Evolutionary conservation across 2,329 filamentous ascomycete genomes (phyloP).

Genomic region (Penicillium psychrosexuale): DNA sequence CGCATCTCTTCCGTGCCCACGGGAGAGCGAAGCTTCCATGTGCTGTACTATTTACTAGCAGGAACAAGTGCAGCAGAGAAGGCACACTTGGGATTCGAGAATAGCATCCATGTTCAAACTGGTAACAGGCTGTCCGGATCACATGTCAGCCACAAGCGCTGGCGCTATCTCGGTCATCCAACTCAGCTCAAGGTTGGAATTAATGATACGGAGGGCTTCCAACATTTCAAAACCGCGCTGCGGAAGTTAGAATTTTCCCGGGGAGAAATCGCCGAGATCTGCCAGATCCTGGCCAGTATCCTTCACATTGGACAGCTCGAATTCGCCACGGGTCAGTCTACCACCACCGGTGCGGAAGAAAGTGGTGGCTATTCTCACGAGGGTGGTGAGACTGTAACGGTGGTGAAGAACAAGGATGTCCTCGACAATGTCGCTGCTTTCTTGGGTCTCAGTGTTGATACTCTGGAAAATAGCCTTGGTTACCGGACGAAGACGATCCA

Average conservation of each 20-base stretch:
- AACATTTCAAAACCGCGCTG: constrained; percentile 94
- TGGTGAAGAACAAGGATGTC: constrained; percentile 90
- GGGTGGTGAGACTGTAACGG: constrained; percentile 78
- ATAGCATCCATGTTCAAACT: constrained; percentile 38
- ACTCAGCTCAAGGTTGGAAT: constrained; percentile 96
- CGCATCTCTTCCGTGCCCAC: constrained; percentile 89
- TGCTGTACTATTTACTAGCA: constrained; percentile 90
- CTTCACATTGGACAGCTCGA: constrained; percentile 98
- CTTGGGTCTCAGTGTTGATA: constrained; percentile 74
- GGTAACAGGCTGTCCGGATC: constrained; percentile 44
- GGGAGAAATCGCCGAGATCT: constrained; percentile 92
- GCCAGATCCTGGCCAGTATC: constrained; percentile 88
- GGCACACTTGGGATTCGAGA: constrained; percentile 70
- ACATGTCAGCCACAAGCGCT: constrained; percentile 67
- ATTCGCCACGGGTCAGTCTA: constrained; percentile 78
- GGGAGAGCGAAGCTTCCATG: constrained; percentile 93
- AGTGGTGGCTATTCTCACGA: constrained; percentile 96
- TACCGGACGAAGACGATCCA: constrained; percentile 98
- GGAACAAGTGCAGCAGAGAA: constrained; percentile 91
- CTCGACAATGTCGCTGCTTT: constrained; percentile 88
- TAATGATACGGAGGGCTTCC: constrained; percentile 92
- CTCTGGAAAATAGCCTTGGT: constrained; percentile 82
- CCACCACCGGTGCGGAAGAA: constrained; percentile 76
- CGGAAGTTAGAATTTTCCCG: constrained; percentile 91
- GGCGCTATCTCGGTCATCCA: constrained; percentile 94